Base-by-base conservation (phyloP, 2,329 filamentous ascomycete species). In the Aspergillus spinulosporus region DNA sequence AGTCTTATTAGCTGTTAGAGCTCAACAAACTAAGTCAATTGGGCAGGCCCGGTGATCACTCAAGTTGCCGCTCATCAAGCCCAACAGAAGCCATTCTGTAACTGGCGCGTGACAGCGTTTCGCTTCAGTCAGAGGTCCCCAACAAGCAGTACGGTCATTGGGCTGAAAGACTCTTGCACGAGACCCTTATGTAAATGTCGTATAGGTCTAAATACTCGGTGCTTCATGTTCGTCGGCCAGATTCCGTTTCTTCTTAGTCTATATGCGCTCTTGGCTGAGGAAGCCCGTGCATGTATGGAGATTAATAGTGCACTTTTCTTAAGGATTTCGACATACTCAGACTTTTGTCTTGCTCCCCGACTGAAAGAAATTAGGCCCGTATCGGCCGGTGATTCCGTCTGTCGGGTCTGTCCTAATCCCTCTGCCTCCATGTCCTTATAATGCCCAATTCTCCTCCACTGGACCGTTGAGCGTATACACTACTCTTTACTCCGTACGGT, bases 1-100 rank as follows among this genome's bases (percentile, higher is more conserved):
- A 37, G 34, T 11, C 4, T 12, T 37, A 34, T 12, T 11, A 12
- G n/a, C 7, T 12, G 34, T 12, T 37, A 21, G 34, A 37, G 9
- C 34, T 37, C 34, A 29, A 28, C 26, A 6, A 1, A 44, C 7
- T 6, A 21, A 43, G 40, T 21, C 40, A 9, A 7, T 8, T 15
- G 46, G 26, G 31, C 46, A 49, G 47, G 29, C 32, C 46, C 12
- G 48, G 28, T 42, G 48, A 50, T 42, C 48, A 40, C 36, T 42
- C n/a, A 21, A 21, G 21, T 21, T 21, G 48, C 48, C 48, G 31
- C 36, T 15, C 36, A 37, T 32, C 43, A 46, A 32, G 15, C 34
- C 37, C 46, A 49, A 36, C 45, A 28, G 15, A 29, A 48, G 12
- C 14, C 12, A 7, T 15, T 37, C 34, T 37, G 14, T 45, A 8